Percentiles rank a stretch among this genome's conserved stretches.
Evolutionary conservation across 2,329 filamentous ascomycete species (phyloP).

Genomic region (Botryosphaeria dothidea): DNA sequence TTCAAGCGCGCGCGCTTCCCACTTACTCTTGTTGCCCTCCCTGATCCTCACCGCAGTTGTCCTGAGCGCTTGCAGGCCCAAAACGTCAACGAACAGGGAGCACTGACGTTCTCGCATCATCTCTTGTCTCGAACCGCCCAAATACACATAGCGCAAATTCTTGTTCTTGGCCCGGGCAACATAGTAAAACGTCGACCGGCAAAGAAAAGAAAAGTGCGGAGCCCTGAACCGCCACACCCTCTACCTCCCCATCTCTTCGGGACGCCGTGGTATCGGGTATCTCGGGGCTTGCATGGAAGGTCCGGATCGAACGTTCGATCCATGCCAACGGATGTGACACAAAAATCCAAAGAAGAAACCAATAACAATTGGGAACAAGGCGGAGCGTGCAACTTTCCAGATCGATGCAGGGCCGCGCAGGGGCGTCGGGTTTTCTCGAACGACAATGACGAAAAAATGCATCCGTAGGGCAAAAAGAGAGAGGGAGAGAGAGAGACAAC

Average conservation of each 20-base stretch:
- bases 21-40: neutral
- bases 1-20: too few species aligned
- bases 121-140: neutral
- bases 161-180: neutral
- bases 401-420: too few species aligned
- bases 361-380: too few species aligned
- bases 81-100: conserved; percentile 1
- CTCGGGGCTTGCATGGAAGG: conserved; percentile 1
- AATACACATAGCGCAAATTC: too few species aligned
- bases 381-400: too few species aligned
- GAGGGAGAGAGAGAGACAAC: too few species aligned
- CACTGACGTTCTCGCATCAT: neutral
- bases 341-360: neutral
- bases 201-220: too few species aligned
- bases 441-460: too few species aligned
- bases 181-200: too few species aligned
- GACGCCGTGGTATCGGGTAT: too few species aligned
- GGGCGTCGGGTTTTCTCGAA: too few species aligned
- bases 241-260: neutral
- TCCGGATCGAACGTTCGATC: conserved; percentile 8
- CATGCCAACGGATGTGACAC: neutral
- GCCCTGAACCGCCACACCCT: neutral
- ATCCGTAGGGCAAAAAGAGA: too few species aligned
- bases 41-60: neutral
- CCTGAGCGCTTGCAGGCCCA: neutral